These are phyloP conservation scores for Penstemon davidsonii DNA, from an alignment of 257 asterid species.

Conservation along the genomic window DNA sequence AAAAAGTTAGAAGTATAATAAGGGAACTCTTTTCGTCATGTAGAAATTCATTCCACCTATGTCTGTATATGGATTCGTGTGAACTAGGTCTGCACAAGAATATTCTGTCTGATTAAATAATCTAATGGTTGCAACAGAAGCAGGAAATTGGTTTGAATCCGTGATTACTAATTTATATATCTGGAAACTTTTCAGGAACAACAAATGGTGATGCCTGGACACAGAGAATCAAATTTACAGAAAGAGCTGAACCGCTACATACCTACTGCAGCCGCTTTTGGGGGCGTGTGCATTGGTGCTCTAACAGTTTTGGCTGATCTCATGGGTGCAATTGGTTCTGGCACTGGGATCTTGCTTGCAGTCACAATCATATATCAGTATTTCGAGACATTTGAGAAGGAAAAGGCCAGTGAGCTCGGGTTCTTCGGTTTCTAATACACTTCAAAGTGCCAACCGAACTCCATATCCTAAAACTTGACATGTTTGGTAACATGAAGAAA, in stretches of 20 bases:
- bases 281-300: constrained; percentile 92
- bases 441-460: not conserved
- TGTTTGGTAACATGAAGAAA: constrained; percentile 34
- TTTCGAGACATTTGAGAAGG: constrained; percentile 91
- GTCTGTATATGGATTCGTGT: not conserved
- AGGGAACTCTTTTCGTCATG: not conserved
- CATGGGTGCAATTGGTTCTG: constrained; percentile 95
- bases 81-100: not conserved
- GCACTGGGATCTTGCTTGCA: constrained; percentile 82
- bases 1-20: not conserved
- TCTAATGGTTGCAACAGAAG: not conserved
- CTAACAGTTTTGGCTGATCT: constrained; percentile 85
- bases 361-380: constrained; percentile 89
- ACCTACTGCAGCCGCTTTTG: constrained; percentile 93
- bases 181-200: constrained; percentile 55
- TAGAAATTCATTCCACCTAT: not conserved
- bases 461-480: constrained; percentile 8
- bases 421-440: constrained; percentile 72
- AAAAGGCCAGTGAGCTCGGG: constrained; percentile 84
- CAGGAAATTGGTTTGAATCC: not conserved
- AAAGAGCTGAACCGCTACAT: constrained; percentile 90
- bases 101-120: not conserved
- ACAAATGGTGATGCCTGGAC: constrained; percentile 99
- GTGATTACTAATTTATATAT: not conserved
- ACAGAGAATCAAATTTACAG: constrained; percentile 78